These are phyloP conservation scores for Penicillium brasilianum DNA, from an alignment of 2,329 filamentous ascomycete species.

Conservation along the genomic window DNA sequence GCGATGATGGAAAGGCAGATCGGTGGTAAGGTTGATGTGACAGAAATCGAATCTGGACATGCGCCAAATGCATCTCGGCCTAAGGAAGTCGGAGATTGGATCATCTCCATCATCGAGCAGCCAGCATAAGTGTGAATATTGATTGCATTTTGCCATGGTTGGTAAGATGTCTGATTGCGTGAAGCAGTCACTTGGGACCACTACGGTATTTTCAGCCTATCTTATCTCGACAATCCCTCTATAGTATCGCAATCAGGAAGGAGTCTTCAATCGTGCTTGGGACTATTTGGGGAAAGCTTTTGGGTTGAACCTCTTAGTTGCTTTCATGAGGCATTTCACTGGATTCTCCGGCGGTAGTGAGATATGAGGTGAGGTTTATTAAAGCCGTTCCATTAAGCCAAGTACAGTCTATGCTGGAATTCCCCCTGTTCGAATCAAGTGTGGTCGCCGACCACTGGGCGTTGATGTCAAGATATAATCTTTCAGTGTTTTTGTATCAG, in stretches of 20 bases:
- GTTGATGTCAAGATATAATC: too few relatives aligned
- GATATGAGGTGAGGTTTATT: background rate
- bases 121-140: background rate
- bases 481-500: too few relatives aligned
- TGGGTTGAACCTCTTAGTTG: too few relatives aligned
- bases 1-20: constrained; percentile 3
- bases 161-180: background rate
- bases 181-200: background rate
- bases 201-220: too few relatives aligned
- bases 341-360: background rate
- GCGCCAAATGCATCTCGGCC: constrained; percentile 1
- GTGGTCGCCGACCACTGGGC: background rate
- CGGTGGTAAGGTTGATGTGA: background rate
- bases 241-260: too few relatives aligned
- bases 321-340: background rate
- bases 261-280: too few relatives aligned
- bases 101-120: background rate
- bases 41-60: background rate
- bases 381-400: background rate
- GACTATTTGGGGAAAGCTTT: too few relatives aligned
- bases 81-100: background rate
- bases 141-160: background rate
- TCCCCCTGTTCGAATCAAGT: background rate
- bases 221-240: too few relatives aligned
- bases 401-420: background rate